A percentile compares a stretch with the other conserved stretches of the same genome.
Evolutionary conservation across 306 rosid species (phyloP).

Genomic region (Bauhinia variegata): DNA sequence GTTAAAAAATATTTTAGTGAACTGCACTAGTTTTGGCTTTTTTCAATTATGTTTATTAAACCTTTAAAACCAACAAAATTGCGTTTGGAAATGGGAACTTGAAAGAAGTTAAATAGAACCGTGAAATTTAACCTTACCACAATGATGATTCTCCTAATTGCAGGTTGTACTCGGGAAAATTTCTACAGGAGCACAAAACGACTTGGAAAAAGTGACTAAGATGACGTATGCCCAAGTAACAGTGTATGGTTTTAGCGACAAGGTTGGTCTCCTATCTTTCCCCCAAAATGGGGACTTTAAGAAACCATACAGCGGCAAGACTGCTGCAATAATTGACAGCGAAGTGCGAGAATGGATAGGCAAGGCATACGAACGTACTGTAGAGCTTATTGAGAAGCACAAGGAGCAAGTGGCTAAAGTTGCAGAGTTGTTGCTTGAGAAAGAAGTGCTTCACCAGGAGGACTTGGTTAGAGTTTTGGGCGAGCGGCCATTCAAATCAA

Average conservation of each 20-base stretch:
- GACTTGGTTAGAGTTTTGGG: constrained; percentile 58
- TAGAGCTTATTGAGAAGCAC: constrained; percentile 54
- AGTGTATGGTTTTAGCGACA: constrained; percentile 68
- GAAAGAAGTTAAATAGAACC: too few species aligned
- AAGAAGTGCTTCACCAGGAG: constrained; percentile 71
- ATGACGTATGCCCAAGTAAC: constrained; percentile 75
- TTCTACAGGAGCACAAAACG: constrained; percentile 72
- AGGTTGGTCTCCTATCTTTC: constrained; percentile 70
- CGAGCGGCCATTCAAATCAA: constrained; percentile 51
- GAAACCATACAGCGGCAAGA: constrained; percentile 68
- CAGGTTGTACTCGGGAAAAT: constrained; percentile 63
- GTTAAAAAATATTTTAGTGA: too few species aligned
- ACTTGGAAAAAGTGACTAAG: constrained; percentile 70
- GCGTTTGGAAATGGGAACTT: too few species aligned
- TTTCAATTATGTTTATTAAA: too few species aligned
- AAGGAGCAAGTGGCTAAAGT: constrained; percentile 57
- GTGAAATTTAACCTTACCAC: too few species aligned
- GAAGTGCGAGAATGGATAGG: constrained; percentile 68
- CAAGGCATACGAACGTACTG: constrained; percentile 51
- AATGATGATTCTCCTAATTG: too few species aligned
- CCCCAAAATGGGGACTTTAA: too few species aligned
- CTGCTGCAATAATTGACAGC: constrained; percentile 57
- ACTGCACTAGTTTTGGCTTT: too few species aligned
- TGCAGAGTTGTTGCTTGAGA: constrained; percentile 66
- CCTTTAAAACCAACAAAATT: too few species aligned